Conservation (phyloP, 1,139 yeast species). For the Blastobotrys arbuscula region DNA sequence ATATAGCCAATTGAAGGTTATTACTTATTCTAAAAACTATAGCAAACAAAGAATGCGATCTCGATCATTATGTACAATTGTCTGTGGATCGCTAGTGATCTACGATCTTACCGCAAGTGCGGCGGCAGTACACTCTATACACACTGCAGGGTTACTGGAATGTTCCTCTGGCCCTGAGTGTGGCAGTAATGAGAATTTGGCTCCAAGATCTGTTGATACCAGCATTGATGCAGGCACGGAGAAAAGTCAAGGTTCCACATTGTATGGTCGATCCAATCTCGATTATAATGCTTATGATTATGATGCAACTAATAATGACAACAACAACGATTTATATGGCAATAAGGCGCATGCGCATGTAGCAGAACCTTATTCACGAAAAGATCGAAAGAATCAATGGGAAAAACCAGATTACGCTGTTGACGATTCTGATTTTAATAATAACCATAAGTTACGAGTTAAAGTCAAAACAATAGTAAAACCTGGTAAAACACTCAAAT, state of each 20-base stretch:
- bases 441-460: not conserved
- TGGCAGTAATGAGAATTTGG: not conserved
- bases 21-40: too few species aligned
- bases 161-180: not conserved
- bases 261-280: too few species aligned
- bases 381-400: not conserved
- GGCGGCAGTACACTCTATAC: not conserved
- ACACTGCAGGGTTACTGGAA: not conserved
- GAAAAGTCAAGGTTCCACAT: too few species aligned
- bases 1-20: too few species aligned
- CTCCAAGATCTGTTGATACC: too few species aligned
- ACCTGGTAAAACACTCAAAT: not conserved
- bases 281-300: too few species aligned
- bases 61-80: not conserved
- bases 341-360: too few species aligned
- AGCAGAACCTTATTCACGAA: not conserved
- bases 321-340: too few species aligned
- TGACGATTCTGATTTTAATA: not conserved
- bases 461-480: not conserved
- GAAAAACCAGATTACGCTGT: not conserved
- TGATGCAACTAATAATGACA: too few species aligned
- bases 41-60: not conserved
- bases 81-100: not conserved
- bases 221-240: too few species aligned
- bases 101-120: not conserved